These are phyloP conservation scores for Kluyveromyces siamensis DNA, from an alignment of 805 yeast species.

Conservation along the genomic window DNA sequence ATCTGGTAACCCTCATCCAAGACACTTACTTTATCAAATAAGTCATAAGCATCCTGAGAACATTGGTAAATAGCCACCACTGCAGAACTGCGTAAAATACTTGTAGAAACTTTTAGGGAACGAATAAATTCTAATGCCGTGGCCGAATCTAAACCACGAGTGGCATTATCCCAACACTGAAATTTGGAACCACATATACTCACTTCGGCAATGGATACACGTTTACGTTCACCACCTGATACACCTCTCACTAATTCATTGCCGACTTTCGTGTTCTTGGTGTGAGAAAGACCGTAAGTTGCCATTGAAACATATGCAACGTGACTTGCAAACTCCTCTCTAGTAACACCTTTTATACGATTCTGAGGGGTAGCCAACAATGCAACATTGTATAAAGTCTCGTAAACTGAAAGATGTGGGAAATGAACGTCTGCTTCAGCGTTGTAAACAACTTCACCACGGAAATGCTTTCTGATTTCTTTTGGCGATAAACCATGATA, in stretches of 20 bases:
- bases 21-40: conserved; percentile 55
- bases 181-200: conserved; percentile 54
- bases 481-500: conserved; percentile 47
- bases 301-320: conserved; percentile 46
- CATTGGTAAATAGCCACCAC: conserved; percentile 66
- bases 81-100: conserved; percentile 43
- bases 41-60: conserved; percentile 53
- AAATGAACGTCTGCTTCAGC: conserved; percentile 63
- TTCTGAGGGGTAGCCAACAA: conserved; percentile 51
- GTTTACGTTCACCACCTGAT: conserved; percentile 80
- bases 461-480: conserved; percentile 42
- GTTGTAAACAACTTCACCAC: conserved; percentile 64
- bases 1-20: conserved; percentile 54
- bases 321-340: conserved; percentile 46
- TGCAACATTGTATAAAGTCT: conserved; percentile 59
- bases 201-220: conserved; percentile 78
- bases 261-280: conserved; percentile 53
- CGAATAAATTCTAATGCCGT: conserved; percentile 70
- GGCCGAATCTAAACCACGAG: conserved; percentile 79
- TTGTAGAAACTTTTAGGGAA: conserved; percentile 56
- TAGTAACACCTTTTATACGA: conserved; percentile 49
- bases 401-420: conserved; percentile 59
- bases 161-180: conserved; percentile 74
- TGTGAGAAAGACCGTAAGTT: conserved; percentile 52
- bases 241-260: conserved; percentile 60